These are phyloP conservation scores for Pseudovirgaria hyperparasitica DNA, from an alignment of 2,329 filamentous ascomycete species.

Conservation along the genomic window DNA sequence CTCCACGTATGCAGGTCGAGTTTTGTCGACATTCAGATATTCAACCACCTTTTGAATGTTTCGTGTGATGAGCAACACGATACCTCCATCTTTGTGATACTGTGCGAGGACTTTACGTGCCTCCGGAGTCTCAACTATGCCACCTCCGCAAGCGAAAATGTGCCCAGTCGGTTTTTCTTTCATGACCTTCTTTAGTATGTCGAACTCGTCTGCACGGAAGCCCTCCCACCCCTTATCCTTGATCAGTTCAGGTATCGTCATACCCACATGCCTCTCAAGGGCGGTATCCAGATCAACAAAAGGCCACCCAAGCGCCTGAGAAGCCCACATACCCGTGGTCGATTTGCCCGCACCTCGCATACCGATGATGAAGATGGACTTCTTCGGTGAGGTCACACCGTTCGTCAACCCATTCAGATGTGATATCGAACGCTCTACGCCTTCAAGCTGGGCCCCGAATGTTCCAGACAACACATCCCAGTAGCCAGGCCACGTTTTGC, in stretches of 20 bases:
- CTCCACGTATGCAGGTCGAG: constrained; percentile 80
- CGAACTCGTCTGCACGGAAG: constrained; percentile 69
- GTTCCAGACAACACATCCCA: constrained; percentile 78
- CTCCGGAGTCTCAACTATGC: constrained; percentile 74
- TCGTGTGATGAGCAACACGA: constrained; percentile 76
- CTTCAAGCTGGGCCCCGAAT: constrained; percentile 66
- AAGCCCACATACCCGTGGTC: constrained; percentile 79
- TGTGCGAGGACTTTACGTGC: constrained; percentile 63
- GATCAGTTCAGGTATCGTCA: constrained; percentile 79
- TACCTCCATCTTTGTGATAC: constrained; percentile 64
- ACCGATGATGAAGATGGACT: constrained; percentile 85
- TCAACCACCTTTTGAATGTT: constrained; percentile 80
- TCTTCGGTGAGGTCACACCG: constrained; percentile 26
- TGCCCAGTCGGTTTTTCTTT: constrained; percentile 61
- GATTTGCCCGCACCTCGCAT: constrained; percentile 98
- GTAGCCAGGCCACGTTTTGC: constrained; percentile 98
- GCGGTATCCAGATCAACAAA: constrained; percentile 82
- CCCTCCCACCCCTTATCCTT: constrained; percentile 70
- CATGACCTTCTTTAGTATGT: constrained; percentile 60
- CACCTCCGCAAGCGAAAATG: constrained; percentile 88
- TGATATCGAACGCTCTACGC: constrained; percentile 47
- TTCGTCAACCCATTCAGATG: constrained; percentile 22
- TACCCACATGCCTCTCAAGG: constrained; percentile 60
- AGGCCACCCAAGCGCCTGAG: constrained; percentile 58
- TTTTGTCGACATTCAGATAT: constrained; percentile 80